Base-by-base conservation (phyloP, 2,329 filamentous ascomycete genomes). In the Alternaria solani region DNA sequence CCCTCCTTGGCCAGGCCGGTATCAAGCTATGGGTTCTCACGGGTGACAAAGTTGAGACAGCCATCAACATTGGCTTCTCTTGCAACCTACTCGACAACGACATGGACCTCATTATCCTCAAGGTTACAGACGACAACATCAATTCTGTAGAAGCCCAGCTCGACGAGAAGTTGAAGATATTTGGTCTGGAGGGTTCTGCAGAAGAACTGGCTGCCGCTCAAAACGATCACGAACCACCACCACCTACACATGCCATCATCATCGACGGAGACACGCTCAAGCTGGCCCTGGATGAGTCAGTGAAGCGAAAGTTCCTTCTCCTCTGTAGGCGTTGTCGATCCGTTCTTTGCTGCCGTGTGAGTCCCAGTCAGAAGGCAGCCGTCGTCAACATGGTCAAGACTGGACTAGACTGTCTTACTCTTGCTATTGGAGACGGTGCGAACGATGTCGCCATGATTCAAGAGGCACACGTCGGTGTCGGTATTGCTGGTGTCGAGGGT, bases 21-120 rank as follows among this genome's bases (percentile, higher is more conserved):
- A 97, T 99, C 80, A 99, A 99, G 80, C 87, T 99, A 7, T 99
- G 95, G 95, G 95, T 99, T 55, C 83, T 99, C 66, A 99, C 95
- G 16, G 95, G 96, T 65, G 95, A 99, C 84, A 99, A 98, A 80
- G 94, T 98, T 32, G 95, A 99, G 81, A 99, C 95, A 25, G 95
- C 96, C 59, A 99, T 99, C 88, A 99, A 99, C 81, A 99, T 99
- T 75, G 95, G 95, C 2, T 99, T 98, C 80, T 99, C 96, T 11
- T 99, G 96, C 83, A 99, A 99, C 71, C 85, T 99, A 32, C 87
- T 99, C 56, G 93, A 94, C 80, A 99, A 97, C 78, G 92, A 97
- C 68, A 97, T 99, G 95, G 95, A 99, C 69, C 83, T 99, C 63
- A 91, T 99, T 65, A 88, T 96, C 49, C 85, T 99, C 69, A 96